Conservation (phyloP, 176 grass and related monocot species). For the Hordeum vulgare region MorexV3_pseudomolecules_assembly NC_058520.1:617372354-617372853, state of each 20-base stretch:
- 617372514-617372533: not conserved
- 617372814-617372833: not conserved
- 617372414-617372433: no score
- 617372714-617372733: not conserved
- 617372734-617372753: no score
- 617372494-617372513: no score
- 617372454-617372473: no score
- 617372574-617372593: not conserved
- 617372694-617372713: not conserved
- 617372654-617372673: not conserved
- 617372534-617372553: not conserved
- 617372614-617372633: not conserved
- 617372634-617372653: not conserved
- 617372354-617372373: no score
- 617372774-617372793: not conserved
- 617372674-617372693: not conserved
- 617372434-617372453: no score
- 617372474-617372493: no score
- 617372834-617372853: not conserved
- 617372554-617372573: not conserved
- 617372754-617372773: not conserved
- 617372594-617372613: not conserved
- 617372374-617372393: no score
- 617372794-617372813: not conserved
- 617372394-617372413: no score